Percentiles rank a stretch among this genome's conserved stretches.
phyloP scores from a whole-genome alignment of 495 filamentous ascomycete species.

The Copromyces sp. region DNA sequence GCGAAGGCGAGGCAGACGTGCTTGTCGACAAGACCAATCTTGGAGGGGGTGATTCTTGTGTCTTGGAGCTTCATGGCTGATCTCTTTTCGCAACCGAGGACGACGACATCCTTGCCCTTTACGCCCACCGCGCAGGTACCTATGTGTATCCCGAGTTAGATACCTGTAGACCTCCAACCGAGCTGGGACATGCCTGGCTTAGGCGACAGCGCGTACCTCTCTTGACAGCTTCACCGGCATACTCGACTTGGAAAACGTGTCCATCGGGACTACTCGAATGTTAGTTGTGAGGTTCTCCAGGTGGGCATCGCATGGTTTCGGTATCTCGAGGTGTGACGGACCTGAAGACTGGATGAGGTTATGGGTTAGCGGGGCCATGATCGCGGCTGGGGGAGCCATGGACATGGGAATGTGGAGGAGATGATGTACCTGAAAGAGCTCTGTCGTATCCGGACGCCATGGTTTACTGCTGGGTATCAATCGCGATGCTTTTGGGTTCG shows the following conservation, averaged over 20 bases:
- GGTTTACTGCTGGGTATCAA: conserved; percentile 8
- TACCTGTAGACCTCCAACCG: background rate
- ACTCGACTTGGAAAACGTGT: conserved; percentile 99
- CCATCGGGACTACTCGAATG: conserved; percentile 70
- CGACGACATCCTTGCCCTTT: conserved; percentile 89
- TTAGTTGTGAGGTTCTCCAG: background rate
- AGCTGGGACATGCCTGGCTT: background rate
- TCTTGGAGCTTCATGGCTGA: conserved; percentile 99
- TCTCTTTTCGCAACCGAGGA: conserved; percentile 95
- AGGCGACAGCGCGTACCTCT: conserved; percentile 50
- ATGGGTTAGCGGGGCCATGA: conserved; percentile 28
- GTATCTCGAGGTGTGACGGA: conserved; percentile 28
- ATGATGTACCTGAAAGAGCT: conserved; percentile 78
- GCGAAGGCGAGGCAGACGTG: conserved; percentile 97
- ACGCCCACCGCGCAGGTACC: conserved; percentile 97
- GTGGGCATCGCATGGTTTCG: background rate
- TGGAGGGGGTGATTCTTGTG: conserved; percentile 96
- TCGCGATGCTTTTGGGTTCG: conserved; percentile 1
- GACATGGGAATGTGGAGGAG: conserved; percentile 1
- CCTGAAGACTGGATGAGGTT: conserved; percentile 50
- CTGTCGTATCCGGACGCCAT: conserved; percentile 90
- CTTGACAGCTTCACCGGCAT: conserved; percentile 97
- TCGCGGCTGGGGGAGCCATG: background rate
- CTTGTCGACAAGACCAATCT: conserved; percentile 88
- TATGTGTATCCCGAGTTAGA: conserved; percentile 22